Evolutionary conservation across 2,329 filamentous ascomycete species (phyloP).

Genomic region (Blastomyces parvus): DNA sequence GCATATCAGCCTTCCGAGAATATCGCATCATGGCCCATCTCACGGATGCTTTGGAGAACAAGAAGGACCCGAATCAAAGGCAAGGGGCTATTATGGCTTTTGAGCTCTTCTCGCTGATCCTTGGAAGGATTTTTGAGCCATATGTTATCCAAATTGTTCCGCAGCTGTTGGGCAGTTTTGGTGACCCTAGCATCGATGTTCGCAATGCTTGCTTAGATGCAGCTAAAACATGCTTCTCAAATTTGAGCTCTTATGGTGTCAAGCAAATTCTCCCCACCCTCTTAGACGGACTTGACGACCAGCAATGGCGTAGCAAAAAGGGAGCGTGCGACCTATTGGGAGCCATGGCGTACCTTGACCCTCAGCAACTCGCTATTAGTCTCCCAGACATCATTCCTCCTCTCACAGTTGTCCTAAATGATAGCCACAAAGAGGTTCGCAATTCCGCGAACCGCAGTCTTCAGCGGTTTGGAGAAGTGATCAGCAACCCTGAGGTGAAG

Average conservation of each 20-base stretch:
- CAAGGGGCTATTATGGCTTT: slow-evolving; percentile 85
- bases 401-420: slow-evolving; percentile 84
- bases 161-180: slow-evolving; percentile 78
- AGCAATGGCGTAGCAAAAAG: slow-evolving; percentile 97
- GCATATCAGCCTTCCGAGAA: slow-evolving; percentile 70
- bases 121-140: slow-evolving; percentile 85
- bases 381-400: slow-evolving; percentile 95
- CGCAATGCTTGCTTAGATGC: slow-evolving; percentile 87
- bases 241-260: slow-evolving; percentile 88
- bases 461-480: slow-evolving; percentile 97
- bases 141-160: slow-evolving; percentile 95
- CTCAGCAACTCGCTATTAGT: slow-evolving; percentile 83
- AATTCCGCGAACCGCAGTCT: slow-evolving; percentile 86
- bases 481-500: slow-evolving; percentile 96
- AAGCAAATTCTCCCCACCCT: slow-evolving; percentile 89
- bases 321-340: slow-evolving; percentile 93
- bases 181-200: slow-evolving; percentile 78
- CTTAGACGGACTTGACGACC: slow-evolving; percentile 82
- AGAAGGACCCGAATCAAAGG: slow-evolving; percentile 80
- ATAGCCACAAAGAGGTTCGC: slow-evolving; percentile 96
- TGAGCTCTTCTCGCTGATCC: slow-evolving; percentile 75
- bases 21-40: slow-evolving; percentile 77
- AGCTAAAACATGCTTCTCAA: slow-evolving; percentile 87
- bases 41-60: slow-evolving; percentile 79
- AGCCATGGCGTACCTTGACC: slow-evolving; percentile 97